Base-by-base conservation (phyloP, 805 yeast species). In the Cyberlindnera maclurae region DNA sequence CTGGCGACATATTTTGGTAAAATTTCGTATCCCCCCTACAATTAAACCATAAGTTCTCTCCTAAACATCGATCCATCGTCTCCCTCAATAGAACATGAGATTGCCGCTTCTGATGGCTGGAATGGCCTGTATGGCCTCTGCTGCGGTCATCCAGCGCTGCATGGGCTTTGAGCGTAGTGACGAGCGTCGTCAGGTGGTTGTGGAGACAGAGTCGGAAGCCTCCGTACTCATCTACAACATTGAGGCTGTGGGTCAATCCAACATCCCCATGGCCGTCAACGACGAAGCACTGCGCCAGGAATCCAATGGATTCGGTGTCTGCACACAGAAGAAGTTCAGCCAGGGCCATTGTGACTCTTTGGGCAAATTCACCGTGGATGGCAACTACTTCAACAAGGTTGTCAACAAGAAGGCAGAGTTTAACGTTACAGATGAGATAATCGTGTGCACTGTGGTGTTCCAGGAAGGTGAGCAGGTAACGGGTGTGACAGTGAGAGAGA, bases 181-280 rank as follows among this genome's bases (percentile, higher is more conserved):
- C 11, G 20, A 37, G n/a, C 24, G 5, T 10, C 16, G 17, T 13
- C 13, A 34, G 31, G 18, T 34, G 26, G 27, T 29, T 8, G 9
- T 30, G 11, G 33, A 33, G 18, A 11, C 12, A 13, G 37, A 24
- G n/a, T 29, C 16, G 2, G 41, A 44, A 33, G 37, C 42, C 4
- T 33, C 40, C 6, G 35, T 44, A 13, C 33, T 47, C 18, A n/a
- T 47, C 4, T 47, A 41, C 36, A 43, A 43, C 26, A 20, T 42
- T 12, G 11, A 28, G 12, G 51, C 41, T 28, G 5, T 31, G 10
- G 30, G 12, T 2, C 11, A 34, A 8, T 43, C 50, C 3, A 47
- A 40, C 37, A 45, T 47, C 16, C 51, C 51, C 5, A 3, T 43
- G 26, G 6, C 18, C 4, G 35, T 43, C 11, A 30, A 29, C 4